These are phyloP conservation scores for Boletus coffeatus DNA, from an alignment of 1,284 basidiomycete genomes.

Conservation along the genomic window DNA sequence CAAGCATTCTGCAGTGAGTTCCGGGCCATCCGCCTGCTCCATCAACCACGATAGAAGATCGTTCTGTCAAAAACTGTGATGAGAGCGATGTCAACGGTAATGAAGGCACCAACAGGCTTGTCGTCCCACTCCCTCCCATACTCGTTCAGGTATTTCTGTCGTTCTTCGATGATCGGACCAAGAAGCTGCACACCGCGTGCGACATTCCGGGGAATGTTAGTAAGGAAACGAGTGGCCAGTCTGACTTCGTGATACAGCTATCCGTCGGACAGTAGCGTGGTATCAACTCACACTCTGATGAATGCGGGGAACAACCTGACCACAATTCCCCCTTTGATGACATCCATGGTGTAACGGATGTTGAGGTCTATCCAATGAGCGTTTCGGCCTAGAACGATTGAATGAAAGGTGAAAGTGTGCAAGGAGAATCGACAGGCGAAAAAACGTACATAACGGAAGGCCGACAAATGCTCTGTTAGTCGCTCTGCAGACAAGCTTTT, in stretches of 20 bases:
- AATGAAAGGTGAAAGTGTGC: neutral
- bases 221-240: slow-evolving; percentile 1
- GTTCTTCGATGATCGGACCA: slow-evolving; percentile 35
- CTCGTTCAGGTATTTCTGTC: slow-evolving; percentile 27
- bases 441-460: slow-evolving; percentile 33
- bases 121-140: slow-evolving; percentile 31
- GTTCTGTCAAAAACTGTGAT: slow-evolving; percentile 28
- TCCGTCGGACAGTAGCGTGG: fast-evolving
- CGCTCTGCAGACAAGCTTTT: slow-evolving; percentile 28
- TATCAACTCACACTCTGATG: slow-evolving; percentile 33
- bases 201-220: neutral
- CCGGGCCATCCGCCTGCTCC: slow-evolving; percentile 27
- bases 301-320: slow-evolving; percentile 35
- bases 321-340: slow-evolving; percentile 22
- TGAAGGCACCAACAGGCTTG: slow-evolving; percentile 30
- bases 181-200: slow-evolving; percentile 24
- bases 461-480: slow-evolving; percentile 38
- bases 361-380: slow-evolving; percentile 34
- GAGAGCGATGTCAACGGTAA: neutral
- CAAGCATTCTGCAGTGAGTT: slow-evolving; percentile 28
- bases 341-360: slow-evolving; percentile 29
- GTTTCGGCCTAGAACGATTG: slow-evolving; percentile 33
- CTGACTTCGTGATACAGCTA: neutral
- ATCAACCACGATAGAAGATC: slow-evolving; percentile 38
- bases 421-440: neutral